Percentiles rank a stretch among this genome's conserved stretches.
phyloP scores from a whole-genome alignment of 371 early-diverging fungal species.

The Rhizopus sp. region DNA sequence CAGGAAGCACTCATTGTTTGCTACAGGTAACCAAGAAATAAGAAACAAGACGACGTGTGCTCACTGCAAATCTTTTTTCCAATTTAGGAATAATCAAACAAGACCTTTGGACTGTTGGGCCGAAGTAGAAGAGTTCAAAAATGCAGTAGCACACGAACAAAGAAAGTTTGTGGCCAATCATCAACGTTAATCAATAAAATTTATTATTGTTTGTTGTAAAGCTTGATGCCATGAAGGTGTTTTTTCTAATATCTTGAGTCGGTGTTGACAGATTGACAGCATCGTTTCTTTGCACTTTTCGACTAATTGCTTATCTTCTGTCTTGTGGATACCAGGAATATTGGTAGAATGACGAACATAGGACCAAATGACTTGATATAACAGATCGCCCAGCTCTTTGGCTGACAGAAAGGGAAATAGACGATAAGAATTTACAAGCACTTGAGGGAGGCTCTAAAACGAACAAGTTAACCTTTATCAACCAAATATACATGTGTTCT shows the following conservation, averaged over 20 bases:
- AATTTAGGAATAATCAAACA: slow-evolving; percentile 43
- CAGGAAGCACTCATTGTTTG: slow-evolving; percentile 51
- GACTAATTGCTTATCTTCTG: slow-evolving; percentile 15
- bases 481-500: slow-evolving; percentile 1
- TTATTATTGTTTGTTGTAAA: slow-evolving; percentile 8
- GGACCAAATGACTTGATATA: slow-evolving; percentile 41
- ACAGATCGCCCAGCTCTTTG: slow-evolving; percentile 35
- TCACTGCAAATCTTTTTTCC: neutral
- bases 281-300: slow-evolving; percentile 23
- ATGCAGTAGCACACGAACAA: slow-evolving; percentile 54
- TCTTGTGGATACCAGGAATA: slow-evolving; percentile 25
- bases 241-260: slow-evolving; percentile 18
- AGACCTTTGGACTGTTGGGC: slow-evolving; percentile 72
- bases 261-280: slow-evolving; percentile 19
- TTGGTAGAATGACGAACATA: slow-evolving; percentile 24
- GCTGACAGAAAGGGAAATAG: slow-evolving; percentile 42
- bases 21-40: slow-evolving; percentile 40
- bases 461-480: neutral
- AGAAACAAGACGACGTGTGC: neutral
- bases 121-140: slow-evolving; percentile 67
- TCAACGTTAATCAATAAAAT: slow-evolving; percentile 26
- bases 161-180: slow-evolving; percentile 52
- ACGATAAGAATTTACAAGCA: slow-evolving; percentile 21
- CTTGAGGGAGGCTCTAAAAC: slow-evolving; percentile 26
- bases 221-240: slow-evolving; percentile 28